Conservation (phyloP, 2,329 filamentous ascomycete species). For the Fonsecaea pugnacius region DNA sequence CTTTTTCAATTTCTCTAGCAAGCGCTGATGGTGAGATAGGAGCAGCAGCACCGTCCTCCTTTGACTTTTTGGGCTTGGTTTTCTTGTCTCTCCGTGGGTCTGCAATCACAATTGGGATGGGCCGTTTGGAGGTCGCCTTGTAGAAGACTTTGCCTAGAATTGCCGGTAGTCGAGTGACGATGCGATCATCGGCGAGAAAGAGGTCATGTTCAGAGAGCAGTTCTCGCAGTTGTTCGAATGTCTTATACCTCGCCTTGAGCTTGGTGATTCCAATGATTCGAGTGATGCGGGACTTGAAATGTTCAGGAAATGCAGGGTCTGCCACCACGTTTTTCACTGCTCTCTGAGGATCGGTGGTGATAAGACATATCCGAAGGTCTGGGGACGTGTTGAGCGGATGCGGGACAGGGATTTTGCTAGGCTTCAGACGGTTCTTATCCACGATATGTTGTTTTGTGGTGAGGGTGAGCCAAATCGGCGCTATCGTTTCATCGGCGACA, state of each 20-base stretch:
- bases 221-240: conserved; percentile 84
- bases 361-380: conserved; percentile 77
- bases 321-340: conserved; percentile 87
- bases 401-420: conserved; percentile 77
- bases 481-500: conserved; percentile 53
- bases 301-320: conserved; percentile 70
- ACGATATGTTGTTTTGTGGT: conserved; percentile 69
- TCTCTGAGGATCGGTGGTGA: conserved; percentile 80
- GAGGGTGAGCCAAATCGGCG: conserved; percentile 65
- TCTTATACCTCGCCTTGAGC: conserved; percentile 84
- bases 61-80: conserved; percentile 51
- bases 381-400: conserved; percentile 72
- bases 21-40: conserved; percentile 68
- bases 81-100: conserved; percentile 65
- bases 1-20: conserved; percentile 78
- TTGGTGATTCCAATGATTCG: conserved; percentile 82
- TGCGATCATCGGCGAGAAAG: conserved; percentile 89
- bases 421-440: conserved; percentile 80
- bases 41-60: conserved; percentile 49
- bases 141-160: conserved; percentile 92
- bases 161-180: conserved; percentile 72
- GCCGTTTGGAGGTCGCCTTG: conserved; percentile 78
- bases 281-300: conserved; percentile 69
- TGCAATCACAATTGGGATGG: conserved; percentile 78
- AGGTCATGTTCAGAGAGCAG: conserved; percentile 85